Base-by-base conservation (phyloP, 2,329 filamentous ascomycete species). In the Colletotrichum sp. region DNA sequence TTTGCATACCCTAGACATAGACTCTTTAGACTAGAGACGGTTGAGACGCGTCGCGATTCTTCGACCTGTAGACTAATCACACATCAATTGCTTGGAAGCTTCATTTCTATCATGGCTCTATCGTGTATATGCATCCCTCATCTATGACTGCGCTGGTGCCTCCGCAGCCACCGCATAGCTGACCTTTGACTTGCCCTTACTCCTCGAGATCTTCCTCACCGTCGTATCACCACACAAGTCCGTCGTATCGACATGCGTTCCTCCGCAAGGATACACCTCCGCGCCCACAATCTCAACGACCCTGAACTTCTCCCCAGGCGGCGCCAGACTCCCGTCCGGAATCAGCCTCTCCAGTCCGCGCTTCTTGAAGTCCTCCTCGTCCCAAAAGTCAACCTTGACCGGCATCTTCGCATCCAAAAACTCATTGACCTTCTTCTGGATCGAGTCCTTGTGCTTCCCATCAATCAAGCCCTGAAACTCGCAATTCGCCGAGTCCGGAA, bases 191-290 rank as follows among this genome's bases (percentile, higher is more conserved):
- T 86, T 88, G 5, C 93, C 93, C 82, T 94, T 94, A 69, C 86
- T 88, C 82, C 93, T 88, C 77, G 88, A 88, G 71, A 95, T 93
- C 85, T 93, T 94, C 86, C 89, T 93, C 6, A 95, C 92, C 5
- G 85, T 90, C 7, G 92, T 91, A 81, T 89, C 88, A 1, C 93
- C 92, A 79, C 90, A 92, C 76, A 88, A 79, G 73, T 89, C 87
- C 24, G 92, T 93, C 21, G 85, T 89, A 34, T 89, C 86, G 5
- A 95, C 93, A 86, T 95, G 94, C 30, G 94, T 95, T 0, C 94
- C 94, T 9, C 94, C 94, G 82, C 94, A 95, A 2, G 94, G 93
- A 85, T 95, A 95, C 30, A 89, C 89, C 79, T 93, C 94, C 1
- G 90, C 89, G 0, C 93, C 93, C 1, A 91, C 90, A 76, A 95